Evolutionary conservation across 2,329 filamentous ascomycete genomes (phyloP).

Genomic region (Trichophyton benhamiae): DNA sequence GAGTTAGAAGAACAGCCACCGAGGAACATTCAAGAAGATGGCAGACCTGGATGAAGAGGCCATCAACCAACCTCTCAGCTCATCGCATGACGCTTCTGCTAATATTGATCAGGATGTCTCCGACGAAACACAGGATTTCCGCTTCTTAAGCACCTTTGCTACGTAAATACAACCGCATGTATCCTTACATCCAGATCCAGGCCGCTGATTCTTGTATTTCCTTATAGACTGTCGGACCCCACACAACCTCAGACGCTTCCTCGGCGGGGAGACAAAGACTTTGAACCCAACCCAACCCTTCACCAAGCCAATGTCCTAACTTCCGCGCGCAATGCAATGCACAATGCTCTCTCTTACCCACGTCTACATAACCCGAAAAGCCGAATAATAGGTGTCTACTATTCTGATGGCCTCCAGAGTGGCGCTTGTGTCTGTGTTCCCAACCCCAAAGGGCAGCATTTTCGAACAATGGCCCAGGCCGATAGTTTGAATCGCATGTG

Average conservation of each 20-base stretch:
- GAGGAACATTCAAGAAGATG: constrained; percentile 20
- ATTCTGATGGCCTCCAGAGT: constrained; percentile 44
- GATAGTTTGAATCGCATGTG: constrained; percentile 57
- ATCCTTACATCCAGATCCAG: neutral
- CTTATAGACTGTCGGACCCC: constrained; percentile 22
- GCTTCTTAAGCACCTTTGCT: constrained; percentile 51
- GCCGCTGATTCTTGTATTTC: neutral
- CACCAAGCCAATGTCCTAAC: constrained; percentile 68
- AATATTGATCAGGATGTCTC: constrained; percentile 51
- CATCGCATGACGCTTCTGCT: constrained; percentile 21
- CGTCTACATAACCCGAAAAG: constrained; percentile 58
- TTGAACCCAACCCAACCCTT: constrained; percentile 79
- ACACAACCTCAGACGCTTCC: constrained; percentile 46
- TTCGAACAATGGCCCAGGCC: constrained; percentile 63
- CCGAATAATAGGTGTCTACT: constrained; percentile 60
- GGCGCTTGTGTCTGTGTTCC: constrained; percentile 51
- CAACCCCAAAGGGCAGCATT: constrained; percentile 57
- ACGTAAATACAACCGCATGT: constrained; percentile 27
- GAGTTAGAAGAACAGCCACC: no score
- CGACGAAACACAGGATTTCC: constrained; percentile 79
- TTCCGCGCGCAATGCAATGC: constrained; percentile 74
- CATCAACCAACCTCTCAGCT: constrained; percentile 19
- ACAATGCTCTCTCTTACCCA: constrained; percentile 68
- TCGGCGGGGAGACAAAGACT: constrained; percentile 92
- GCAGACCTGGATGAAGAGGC: constrained; percentile 35